Conservation (phyloP, 1,284 basidiomycete genomes). For the Athelia sp. region DNA sequence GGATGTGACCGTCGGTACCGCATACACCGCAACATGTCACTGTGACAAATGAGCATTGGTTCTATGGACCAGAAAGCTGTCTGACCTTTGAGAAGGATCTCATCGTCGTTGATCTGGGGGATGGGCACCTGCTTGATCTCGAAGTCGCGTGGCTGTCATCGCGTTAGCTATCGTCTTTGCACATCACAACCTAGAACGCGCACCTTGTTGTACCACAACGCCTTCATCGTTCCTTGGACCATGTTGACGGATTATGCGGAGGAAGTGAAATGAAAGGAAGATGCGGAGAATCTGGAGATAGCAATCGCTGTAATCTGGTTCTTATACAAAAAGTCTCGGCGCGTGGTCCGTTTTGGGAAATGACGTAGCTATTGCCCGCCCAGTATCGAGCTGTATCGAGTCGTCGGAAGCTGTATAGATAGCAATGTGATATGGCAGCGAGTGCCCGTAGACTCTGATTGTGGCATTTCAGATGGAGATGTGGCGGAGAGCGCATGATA, state of each 20-base stretch:
- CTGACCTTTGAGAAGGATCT: conserved; percentile 57
- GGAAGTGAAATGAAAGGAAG: background rate
- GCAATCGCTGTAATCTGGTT: no score
- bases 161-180: background rate
- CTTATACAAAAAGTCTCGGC: no score
- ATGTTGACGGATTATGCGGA: conserved; percentile 19
- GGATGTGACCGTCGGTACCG: conserved; percentile 71
- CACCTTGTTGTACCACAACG: conserved; percentile 34
- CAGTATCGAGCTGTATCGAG: no score
- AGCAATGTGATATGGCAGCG: no score
- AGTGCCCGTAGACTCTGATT: no score
- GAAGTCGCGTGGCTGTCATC: conserved; percentile 36
- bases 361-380: no score
- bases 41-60: conserved; percentile 12
- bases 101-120: conserved; percentile 49
- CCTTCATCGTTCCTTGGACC: conserved; percentile 40
- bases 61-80: background rate
- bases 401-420: no score
- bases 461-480: no score
- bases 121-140: conserved; percentile 52
- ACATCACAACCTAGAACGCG: conserved; percentile 8
- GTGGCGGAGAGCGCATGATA: no score
- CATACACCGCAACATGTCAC: conserved; percentile 58
- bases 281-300: no score
- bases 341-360: no score